Evolutionary conservation across 441 rosid genomes (phyloP).

Genomic region (Monsonia emarginata): DNA sequence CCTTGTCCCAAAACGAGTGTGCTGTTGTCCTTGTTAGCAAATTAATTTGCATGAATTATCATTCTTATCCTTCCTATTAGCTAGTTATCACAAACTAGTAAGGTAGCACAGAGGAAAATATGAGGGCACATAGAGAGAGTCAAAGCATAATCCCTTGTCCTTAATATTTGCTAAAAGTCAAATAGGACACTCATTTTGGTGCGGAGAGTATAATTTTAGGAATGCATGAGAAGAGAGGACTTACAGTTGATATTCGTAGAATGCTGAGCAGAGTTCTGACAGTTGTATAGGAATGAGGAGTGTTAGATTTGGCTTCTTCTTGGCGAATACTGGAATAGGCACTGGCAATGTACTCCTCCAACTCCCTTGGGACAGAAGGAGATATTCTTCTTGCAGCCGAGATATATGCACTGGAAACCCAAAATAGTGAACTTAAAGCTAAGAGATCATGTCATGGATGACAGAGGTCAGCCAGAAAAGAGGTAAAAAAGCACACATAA

Average conservation of each 20-base stretch:
- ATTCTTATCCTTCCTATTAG: too few relatives aligned
- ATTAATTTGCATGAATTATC: too few relatives aligned
- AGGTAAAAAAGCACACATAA: background rate
- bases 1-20: too few relatives aligned
- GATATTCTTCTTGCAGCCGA: constrained; percentile 89
- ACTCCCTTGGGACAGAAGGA: constrained; percentile 71
- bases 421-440: constrained; percentile 7
- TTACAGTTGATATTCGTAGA: constrained; percentile 90
- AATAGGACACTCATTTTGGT: too few relatives aligned
- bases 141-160: too few relatives aligned
- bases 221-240: too few relatives aligned
- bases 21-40: too few relatives aligned
- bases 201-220: too few relatives aligned
- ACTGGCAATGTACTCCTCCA: constrained; percentile 89
- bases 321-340: constrained; percentile 90
- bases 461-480: background rate
- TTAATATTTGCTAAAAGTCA: too few relatives aligned
- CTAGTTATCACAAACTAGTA: too few relatives aligned
- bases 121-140: too few relatives aligned
- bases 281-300: constrained; percentile 94
- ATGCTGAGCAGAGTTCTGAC: constrained; percentile 91
- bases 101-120: too few relatives aligned
- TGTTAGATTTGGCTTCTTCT: constrained; percentile 84
- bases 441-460: constrained; percentile 5
- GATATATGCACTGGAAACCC: constrained; percentile 63